Evolutionary conservation across 2,329 filamentous ascomycete genomes (phyloP).

Genomic region (Phyllosticta citribraziliensis): DNA sequence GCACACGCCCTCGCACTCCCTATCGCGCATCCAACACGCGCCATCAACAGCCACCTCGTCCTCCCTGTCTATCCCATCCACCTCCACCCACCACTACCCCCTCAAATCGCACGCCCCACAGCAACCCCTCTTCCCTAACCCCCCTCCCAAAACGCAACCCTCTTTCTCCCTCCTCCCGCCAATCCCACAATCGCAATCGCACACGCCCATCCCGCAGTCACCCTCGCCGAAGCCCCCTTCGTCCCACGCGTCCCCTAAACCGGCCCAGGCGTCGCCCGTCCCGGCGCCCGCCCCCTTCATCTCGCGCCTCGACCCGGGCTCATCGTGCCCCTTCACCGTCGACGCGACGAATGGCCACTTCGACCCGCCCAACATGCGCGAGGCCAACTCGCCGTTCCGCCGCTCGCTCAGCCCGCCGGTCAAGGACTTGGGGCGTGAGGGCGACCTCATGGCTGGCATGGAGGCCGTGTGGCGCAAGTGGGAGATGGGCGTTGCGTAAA

Average conservation of each 20-base stretch:
- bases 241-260: background rate
- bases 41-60: background rate
- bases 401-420: background rate
- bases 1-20: background rate
- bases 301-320: background rate
- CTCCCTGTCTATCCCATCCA: background rate
- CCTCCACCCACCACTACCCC: background rate
- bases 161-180: background rate
- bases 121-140: background rate
- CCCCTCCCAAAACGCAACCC: background rate
- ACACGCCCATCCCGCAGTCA: background rate
- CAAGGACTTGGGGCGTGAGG: background rate
- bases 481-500: background rate
- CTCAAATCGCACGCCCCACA: background rate
- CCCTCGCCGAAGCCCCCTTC: background rate
- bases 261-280: too few species aligned
- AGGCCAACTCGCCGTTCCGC: background rate
- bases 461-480: background rate
- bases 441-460: background rate
- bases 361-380: background rate
- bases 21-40: background rate
- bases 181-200: background rate
- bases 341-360: background rate
- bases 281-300: background rate
- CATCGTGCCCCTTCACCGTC: background rate